Percentiles rank a stretch among this genome's conserved stretches.
These are phyloP conservation scores for Malassezia globosa DNA, from an alignment of 1,284 basidiomycete genomes.

Conservation along the genomic window DNA sequence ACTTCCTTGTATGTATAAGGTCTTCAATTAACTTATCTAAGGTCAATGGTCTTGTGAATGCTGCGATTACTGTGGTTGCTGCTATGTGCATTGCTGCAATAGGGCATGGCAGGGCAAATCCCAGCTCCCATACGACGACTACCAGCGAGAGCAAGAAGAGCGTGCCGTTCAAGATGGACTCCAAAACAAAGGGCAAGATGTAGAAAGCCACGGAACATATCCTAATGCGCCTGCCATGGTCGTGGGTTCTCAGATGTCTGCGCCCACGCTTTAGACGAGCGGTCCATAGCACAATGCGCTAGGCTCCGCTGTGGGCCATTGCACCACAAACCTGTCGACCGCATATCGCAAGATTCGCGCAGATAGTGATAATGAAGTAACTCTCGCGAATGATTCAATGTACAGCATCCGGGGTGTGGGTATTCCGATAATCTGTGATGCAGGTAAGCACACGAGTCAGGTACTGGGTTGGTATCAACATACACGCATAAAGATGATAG, in stretches of 20 bases:
- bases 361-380: conserved; percentile 68
- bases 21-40: too few relatives aligned
- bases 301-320: conserved; percentile 41
- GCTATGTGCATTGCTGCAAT: conserved; percentile 5
- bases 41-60: not conserved
- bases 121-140: conserved; percentile 12
- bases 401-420: conserved; percentile 68
- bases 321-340: conserved; percentile 62
- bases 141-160: conserved; percentile 9
- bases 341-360: conserved; percentile 67
- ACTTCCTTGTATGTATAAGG: too few relatives aligned
- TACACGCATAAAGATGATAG: conserved; percentile 66
- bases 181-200: not conserved
- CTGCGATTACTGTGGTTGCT: conserved; percentile 6
- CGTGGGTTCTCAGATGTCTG: not conserved
- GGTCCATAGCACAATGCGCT: conserved; percentile 4
- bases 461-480: conserved; percentile 41
- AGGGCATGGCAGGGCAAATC: conserved; percentile 4
- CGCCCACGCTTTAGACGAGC: not conserved
- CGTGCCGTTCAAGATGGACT: not conserved
- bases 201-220: not conserved
- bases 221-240: conserved; percentile 7
- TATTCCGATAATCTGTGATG: conserved; percentile 63
- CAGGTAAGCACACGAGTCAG: too few relatives aligned
- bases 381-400: conserved; percentile 87